Conservation (phyloP, 1,139 yeast species). For the Chernovozyma sophiae-reginae region DNA sequence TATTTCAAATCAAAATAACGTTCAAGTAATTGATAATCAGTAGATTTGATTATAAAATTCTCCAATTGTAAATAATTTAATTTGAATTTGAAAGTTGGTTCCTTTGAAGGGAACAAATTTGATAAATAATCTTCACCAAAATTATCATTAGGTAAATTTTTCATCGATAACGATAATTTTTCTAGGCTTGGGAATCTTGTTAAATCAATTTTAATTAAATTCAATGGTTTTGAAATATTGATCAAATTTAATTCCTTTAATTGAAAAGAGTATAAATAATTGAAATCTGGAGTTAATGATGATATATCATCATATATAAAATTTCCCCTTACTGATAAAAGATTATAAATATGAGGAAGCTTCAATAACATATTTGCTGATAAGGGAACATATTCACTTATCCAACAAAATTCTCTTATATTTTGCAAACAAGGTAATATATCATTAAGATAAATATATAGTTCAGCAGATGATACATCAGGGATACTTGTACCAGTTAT, state of each 20-base stretch:
- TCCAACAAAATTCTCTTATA: conserved; percentile 22
- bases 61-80: conserved; percentile 13
- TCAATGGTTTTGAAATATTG: background rate
- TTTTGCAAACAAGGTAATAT: conserved; percentile 18
- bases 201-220: background rate
- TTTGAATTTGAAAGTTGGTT: conserved; percentile 5
- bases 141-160: too few species aligned
- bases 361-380: background rate
- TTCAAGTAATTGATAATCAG: conserved; percentile 12
- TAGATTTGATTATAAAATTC: conserved; percentile 14
- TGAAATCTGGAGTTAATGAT: background rate
- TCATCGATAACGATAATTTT: background rate
- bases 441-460: conserved; percentile 13
- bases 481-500: conserved; percentile 18
- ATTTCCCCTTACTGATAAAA: background rate
- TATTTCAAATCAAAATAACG: conserved; percentile 11
- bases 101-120: background rate
- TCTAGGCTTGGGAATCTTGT: background rate
- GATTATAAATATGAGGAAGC: background rate
- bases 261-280: background rate
- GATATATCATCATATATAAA: background rate
- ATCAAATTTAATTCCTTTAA: background rate
- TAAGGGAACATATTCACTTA: conserved; percentile 6
- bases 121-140: background rate
- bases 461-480: conserved; percentile 24